phyloP scores from a whole-genome alignment of 2,329 filamentous ascomycete species.

The Pseudogymnoascus destructans region DNA sequence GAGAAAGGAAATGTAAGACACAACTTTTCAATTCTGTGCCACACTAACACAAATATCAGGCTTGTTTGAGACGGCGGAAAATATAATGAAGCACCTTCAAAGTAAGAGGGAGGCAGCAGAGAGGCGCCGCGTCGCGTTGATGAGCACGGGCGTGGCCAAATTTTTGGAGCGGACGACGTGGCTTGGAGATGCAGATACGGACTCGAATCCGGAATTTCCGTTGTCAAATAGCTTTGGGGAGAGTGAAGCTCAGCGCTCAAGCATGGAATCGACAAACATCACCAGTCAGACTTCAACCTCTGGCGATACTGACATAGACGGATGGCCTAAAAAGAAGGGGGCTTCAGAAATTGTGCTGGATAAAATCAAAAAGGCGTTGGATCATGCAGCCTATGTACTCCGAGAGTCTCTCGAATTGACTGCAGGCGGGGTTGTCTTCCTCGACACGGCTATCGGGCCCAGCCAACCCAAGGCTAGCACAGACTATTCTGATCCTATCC shows the following conservation, averaged over 20 bases:
- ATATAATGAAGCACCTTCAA: constrained; percentile 21
- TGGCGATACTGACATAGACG: neutral
- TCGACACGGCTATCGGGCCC: constrained; percentile 20
- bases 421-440: constrained; percentile 22
- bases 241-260: neutral
- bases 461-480: constrained; percentile 13
- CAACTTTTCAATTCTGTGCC: neutral
- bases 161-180: constrained; percentile 17
- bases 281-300: neutral
- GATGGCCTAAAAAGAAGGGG: neutral
- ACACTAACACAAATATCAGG: constrained; percentile 11
- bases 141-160: constrained; percentile 18
- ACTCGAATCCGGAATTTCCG: neutral
- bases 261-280: neutral
- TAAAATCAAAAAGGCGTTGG: constrained; percentile 20
- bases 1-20: constrained; percentile 26
- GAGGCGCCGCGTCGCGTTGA: constrained; percentile 16
- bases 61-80: constrained; percentile 16
- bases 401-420: constrained; percentile 22
- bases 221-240: neutral
- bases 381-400: constrained; percentile 22
- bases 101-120: constrained; percentile 22
- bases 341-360: constrained; percentile 16
- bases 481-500: constrained; percentile 10
- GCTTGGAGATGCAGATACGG: neutral